These are phyloP conservation scores for Stagonosporopsis cucurbitacearum DNA, from an alignment of 2,329 filamentous ascomycete species.

Conservation along the genomic window DNA sequence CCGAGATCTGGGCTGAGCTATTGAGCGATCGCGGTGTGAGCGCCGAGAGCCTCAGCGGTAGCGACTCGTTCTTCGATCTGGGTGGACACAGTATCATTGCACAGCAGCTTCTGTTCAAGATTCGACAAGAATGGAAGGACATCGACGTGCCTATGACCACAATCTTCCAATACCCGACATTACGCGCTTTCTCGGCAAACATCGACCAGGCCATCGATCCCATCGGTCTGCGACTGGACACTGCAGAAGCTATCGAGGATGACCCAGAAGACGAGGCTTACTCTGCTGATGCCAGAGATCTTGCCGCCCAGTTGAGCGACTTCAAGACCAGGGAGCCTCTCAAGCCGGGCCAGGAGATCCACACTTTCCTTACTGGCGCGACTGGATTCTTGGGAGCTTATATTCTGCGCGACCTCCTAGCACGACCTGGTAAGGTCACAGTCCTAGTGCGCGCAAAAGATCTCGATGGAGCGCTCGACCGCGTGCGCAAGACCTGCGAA, in stretches of 20 bases:
- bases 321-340: slow-evolving; percentile 51
- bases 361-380: slow-evolving; percentile 83
- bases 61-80: slow-evolving; percentile 76
- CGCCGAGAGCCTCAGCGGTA: slow-evolving; percentile 68
- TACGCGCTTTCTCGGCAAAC: slow-evolving; percentile 62
- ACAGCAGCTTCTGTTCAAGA: slow-evolving; percentile 77
- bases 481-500: slow-evolving; percentile 70
- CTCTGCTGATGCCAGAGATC: slow-evolving; percentile 59
- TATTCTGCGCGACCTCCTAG: slow-evolving; percentile 76
- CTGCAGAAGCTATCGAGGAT: slow-evolving; percentile 48
- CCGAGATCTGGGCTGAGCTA: slow-evolving; percentile 75
- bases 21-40: slow-evolving; percentile 66
- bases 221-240: slow-evolving; percentile 55
- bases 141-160: slow-evolving; percentile 72
- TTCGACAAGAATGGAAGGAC: slow-evolving; percentile 67
- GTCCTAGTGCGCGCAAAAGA: slow-evolving; percentile 77
- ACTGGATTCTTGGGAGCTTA: slow-evolving; percentile 90
- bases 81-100: slow-evolving; percentile 83
- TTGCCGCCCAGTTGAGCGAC: slow-evolving; percentile 56
- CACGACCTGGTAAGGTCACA: slow-evolving; percentile 69
- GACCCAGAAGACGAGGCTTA: slow-evolving; percentile 61
- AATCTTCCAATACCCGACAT: slow-evolving; percentile 72
- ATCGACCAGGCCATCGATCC: slow-evolving; percentile 60
- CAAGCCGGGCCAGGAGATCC: slow-evolving; percentile 53
- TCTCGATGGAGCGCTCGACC: slow-evolving; percentile 64